Percentiles rank a stretch among this genome's conserved stretches.
Evolutionary conservation across 441 rosid species (phyloP).

Genomic region (Dalechampia spathulata): DNA sequence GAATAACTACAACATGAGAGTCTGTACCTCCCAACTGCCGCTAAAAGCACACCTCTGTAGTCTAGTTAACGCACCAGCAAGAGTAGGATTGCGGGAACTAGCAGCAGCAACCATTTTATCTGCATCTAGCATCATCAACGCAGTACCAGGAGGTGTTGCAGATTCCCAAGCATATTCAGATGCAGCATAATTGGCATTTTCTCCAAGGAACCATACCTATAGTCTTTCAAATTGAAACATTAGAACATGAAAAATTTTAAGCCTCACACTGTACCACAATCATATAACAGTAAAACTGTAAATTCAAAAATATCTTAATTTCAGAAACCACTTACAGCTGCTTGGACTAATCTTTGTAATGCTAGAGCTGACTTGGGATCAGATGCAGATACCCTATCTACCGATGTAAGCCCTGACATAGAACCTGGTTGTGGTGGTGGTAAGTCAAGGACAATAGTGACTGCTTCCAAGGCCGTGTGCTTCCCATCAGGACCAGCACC

Average conservation of each 20-base stretch:
- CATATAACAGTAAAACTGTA: neutral
- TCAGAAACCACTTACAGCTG: constrained; percentile 68
- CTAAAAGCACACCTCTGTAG: constrained; percentile 99
- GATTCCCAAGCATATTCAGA: constrained; percentile 99
- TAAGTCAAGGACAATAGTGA: constrained; percentile 97
- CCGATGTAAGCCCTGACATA: constrained; percentile 81
- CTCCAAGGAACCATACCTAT: constrained; percentile 99
- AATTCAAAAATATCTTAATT: too few species aligned
- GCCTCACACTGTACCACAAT: too few species aligned
- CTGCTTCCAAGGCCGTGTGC: constrained; percentile 99
- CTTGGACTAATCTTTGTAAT: constrained; percentile 95
- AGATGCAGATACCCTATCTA: constrained; percentile 90
- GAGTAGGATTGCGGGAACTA: constrained; percentile 98
- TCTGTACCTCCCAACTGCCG: constrained; percentile 99
- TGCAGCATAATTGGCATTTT: constrained; percentile 99
- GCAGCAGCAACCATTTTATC: constrained; percentile 99
- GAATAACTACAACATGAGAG: constrained; percentile 15
- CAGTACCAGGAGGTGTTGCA: constrained; percentile 99
- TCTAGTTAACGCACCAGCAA: constrained; percentile 97
- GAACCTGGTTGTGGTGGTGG: constrained; percentile 99
- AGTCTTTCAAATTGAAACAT: constrained; percentile 17
- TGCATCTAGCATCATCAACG: constrained; percentile 98
- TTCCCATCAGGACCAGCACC: constrained; percentile 99
- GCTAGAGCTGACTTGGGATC: constrained; percentile 99
- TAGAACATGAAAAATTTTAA: neutral